Conservation (phyloP, 1,284 basidiomycete species). For the Malassezia sp. region DNA sequence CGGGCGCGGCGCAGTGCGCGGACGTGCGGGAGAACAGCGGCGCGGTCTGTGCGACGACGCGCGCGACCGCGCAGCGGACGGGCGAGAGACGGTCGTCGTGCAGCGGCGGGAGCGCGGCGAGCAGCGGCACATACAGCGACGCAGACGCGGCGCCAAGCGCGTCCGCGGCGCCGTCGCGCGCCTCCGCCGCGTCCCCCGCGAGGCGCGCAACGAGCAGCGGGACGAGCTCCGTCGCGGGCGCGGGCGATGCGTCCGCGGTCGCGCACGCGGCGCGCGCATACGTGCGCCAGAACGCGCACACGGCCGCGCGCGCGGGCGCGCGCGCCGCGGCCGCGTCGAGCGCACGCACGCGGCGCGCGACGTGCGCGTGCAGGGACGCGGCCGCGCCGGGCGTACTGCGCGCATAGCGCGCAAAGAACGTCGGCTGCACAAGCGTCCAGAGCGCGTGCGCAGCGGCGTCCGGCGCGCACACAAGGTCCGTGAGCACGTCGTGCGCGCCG, state of each 20-base stretch:
- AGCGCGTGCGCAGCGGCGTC: conserved; percentile 47
- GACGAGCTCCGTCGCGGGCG: conserved; percentile 1
- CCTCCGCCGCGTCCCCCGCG: not conserved
- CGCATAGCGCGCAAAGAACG: conserved; percentile 23
- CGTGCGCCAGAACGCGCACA: conserved; percentile 5
- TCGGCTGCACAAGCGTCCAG: conserved; percentile 48
- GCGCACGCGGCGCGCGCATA: conserved; percentile 10
- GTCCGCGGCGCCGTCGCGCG: conserved; percentile 5
- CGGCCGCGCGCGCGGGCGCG: not conserved
- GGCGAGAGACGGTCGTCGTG: not conserved
- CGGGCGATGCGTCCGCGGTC: not conserved
- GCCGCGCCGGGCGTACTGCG: not conserved
- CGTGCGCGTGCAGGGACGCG: not conserved
- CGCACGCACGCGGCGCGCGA: conserved; percentile 1
- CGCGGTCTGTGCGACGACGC: conserved; percentile 5
- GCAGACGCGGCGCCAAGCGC: conserved; percentile 6
- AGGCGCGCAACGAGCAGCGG: conserved; percentile 10
- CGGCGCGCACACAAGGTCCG: conserved; percentile 48
- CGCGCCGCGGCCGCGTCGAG: conserved; percentile 2
- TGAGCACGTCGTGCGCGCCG: conserved; percentile 11
- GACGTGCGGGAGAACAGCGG: not conserved
- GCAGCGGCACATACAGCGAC: conserved; percentile 1
- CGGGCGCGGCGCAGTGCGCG: not conserved
- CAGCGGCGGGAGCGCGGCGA: not conserved
- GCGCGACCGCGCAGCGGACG: not conserved